Conservation (phyloP, 2,329 filamentous ascomycete genomes). For the Ophiocordyceps robertsii region DNA sequence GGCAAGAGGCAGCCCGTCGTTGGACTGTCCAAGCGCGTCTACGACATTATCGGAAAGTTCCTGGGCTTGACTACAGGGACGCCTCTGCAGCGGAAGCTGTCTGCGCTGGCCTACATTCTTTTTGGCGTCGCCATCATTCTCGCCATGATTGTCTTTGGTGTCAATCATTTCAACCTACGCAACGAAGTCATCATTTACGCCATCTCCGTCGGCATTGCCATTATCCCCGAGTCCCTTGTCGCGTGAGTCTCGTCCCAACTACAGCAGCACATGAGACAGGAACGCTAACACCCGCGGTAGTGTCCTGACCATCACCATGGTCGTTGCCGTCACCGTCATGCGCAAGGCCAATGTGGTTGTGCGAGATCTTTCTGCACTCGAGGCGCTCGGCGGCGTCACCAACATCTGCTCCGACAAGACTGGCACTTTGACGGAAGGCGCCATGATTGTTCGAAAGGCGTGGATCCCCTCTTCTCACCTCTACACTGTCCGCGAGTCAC, state of each 20-base stretch:
- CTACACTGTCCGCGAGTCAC: conserved; percentile 48
- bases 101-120: conserved; percentile 62
- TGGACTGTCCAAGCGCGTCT: conserved; percentile 31
- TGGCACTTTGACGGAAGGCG: conserved; percentile 54
- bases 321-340: conserved; percentile 51
- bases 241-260: conserved; percentile 27
- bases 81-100: conserved; percentile 65
- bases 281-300: conserved; percentile 8
- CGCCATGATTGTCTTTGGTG: conserved; percentile 44
- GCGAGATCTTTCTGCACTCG: conserved; percentile 51
- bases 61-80: conserved; percentile 54
- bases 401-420: conserved; percentile 66
- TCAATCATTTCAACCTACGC: conserved; percentile 36
- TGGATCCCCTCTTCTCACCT: conserved; percentile 47
- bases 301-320: conserved; percentile 58
- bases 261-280: no score
- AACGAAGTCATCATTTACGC: conserved; percentile 44
- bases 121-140: conserved; percentile 55
- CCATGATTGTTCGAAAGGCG: conserved; percentile 56
- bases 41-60: conserved; percentile 40
- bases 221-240: conserved; percentile 52
- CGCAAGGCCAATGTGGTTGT: conserved; percentile 51
- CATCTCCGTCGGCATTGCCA: conserved; percentile 44
- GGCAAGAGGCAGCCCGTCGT: conserved; percentile 35
- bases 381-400: conserved; percentile 57